These are phyloP conservation scores for Lyophyllum semitale DNA, from an alignment of 768 basidiomycete genomes.

Conservation along the genomic window DNA sequence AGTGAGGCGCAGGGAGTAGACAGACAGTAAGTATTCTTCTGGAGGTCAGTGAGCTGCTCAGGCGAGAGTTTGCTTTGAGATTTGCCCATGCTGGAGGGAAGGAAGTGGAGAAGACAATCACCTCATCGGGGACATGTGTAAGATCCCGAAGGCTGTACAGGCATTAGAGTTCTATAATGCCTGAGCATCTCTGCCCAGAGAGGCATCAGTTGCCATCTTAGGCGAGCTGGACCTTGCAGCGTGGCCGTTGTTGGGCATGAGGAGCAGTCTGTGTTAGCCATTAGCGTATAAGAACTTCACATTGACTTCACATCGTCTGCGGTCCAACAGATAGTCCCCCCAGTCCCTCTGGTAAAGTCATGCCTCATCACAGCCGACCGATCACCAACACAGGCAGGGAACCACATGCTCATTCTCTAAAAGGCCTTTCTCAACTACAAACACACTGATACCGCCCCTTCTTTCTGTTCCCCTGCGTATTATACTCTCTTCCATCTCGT, in stretches of 20 bases:
- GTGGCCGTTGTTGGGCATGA: slow-evolving; percentile 26
- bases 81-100: slow-evolving; percentile 82
- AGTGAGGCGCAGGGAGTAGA: slow-evolving; percentile 13
- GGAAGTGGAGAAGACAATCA: slow-evolving; percentile 8
- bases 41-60: slow-evolving; percentile 92
- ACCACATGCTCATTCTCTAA: slow-evolving; percentile 34
- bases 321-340: neutral
- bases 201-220: slow-evolving; percentile 20
- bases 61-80: slow-evolving; percentile 93
- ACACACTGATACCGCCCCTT: slow-evolving; percentile 40
- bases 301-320: neutral
- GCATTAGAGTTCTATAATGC: neutral
- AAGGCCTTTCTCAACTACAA: slow-evolving; percentile 31
- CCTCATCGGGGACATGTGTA: slow-evolving; percentile 1
- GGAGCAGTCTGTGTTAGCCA: slow-evolving; percentile 19
- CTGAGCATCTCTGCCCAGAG: slow-evolving; percentile 20
- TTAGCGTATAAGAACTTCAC: slow-evolving; percentile 20
- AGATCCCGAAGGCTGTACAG: slow-evolving; percentile 20
- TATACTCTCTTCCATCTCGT: slow-evolving; percentile 22
- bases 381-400: slow-evolving; percentile 32
- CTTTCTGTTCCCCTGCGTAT: slow-evolving; percentile 13
- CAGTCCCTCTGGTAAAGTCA: slow-evolving; percentile 17
- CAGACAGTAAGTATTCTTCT: slow-evolving; percentile 97
- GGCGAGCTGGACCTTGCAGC: slow-evolving; percentile 23
- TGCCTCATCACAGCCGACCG: slow-evolving; percentile 26